Evolutionary conservation across 139 green algal species (phyloP).

Genomic region (Auxenochlorella protothecoides): DNA sequence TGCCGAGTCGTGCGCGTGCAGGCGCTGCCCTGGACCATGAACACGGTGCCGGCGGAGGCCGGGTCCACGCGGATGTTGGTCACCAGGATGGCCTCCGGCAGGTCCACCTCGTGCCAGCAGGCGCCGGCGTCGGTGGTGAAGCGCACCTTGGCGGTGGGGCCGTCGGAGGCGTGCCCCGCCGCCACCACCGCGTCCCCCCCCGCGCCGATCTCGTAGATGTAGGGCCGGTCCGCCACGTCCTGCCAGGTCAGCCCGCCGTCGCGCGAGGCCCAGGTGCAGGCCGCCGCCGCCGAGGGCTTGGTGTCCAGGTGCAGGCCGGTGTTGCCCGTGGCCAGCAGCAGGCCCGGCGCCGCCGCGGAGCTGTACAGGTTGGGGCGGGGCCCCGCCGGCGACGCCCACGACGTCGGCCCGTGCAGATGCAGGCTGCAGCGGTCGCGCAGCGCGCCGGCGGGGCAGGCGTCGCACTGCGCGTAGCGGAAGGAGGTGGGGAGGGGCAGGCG

Average conservation of each 20-base stretch:
- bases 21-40: constrained; percentile 75
- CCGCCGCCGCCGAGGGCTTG: constrained; percentile 17
- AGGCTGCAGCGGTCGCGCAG: constrained; percentile 43
- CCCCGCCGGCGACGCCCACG: constrained; percentile 34
- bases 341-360: constrained; percentile 64
- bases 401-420: constrained; percentile 69
- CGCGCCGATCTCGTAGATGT: constrained; percentile 76
- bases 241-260: constrained; percentile 84
- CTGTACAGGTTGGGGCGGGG: constrained; percentile 70
- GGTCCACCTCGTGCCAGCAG: constrained; percentile 70
- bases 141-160: constrained; percentile 35
- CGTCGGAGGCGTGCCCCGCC: constrained; percentile 47
- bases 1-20: constrained; percentile 37
- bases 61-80: constrained; percentile 86
- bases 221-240: constrained; percentile 54
- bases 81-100: constrained; percentile 62
- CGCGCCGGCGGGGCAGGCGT: constrained; percentile 21
- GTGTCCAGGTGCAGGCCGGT: constrained; percentile 45
- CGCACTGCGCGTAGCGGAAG: constrained; percentile 24
- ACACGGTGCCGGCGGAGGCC: constrained; percentile 44
- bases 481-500: constrained; percentile 28
- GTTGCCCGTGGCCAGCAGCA: constrained; percentile 86
- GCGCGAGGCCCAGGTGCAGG: constrained; percentile 74
- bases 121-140: constrained; percentile 75
- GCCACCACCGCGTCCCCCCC: constrained; percentile 82